Evolutionary conservation across 768 basidiomycete genomes (phyloP), one percentile per base, ranked within the genome.

Genomic region (Plicaturopsis crispa): DNA sequence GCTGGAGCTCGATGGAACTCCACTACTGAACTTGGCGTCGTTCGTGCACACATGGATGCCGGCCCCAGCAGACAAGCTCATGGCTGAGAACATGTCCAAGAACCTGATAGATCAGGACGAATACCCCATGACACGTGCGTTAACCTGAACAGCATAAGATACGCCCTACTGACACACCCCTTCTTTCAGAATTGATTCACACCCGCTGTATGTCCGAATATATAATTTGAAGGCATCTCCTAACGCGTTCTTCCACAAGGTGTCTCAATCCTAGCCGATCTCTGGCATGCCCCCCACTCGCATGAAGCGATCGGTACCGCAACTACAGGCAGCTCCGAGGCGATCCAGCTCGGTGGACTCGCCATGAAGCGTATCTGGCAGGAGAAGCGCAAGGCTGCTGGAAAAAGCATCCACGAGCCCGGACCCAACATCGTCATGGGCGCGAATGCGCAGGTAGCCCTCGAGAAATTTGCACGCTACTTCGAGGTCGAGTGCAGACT

Each of bases 301-400:
- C 61, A 67, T 36, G 52, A 72, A 31, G 78, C 80, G 2, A 68
- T 82, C 33, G 80, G 80, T 1, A 80, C 80, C 1, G 80, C 80
- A 4, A 83, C 81, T 4, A 82, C 80, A 1, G 82, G 82, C 6
- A 75, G 73, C 4, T 79, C 73, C 4, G 80, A 84, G 56, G 80
- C 81, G 4, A 82, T 83, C 51, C 77, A 79, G 54, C 77, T 84
- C 12, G 80, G 78, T 6, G 82, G 80, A 26, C 63, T 84, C 11
- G 80, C 80, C 24, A 72, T 84, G 70, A 84, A 84, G 61, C 72
- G 75, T 48, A 55, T 70, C 39, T 84, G 80, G 80, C 81, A 84
- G 51, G 74, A 68, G 46, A 72, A 67, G 53, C 73, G 77, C 59
- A 80, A 78, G 56, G 70, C 69, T 3, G 69, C 65, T 0, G 81